Base-by-base conservation (phyloP, 164 flowering plant genomes). In the grape (Vitis vinifera) region DNA sequence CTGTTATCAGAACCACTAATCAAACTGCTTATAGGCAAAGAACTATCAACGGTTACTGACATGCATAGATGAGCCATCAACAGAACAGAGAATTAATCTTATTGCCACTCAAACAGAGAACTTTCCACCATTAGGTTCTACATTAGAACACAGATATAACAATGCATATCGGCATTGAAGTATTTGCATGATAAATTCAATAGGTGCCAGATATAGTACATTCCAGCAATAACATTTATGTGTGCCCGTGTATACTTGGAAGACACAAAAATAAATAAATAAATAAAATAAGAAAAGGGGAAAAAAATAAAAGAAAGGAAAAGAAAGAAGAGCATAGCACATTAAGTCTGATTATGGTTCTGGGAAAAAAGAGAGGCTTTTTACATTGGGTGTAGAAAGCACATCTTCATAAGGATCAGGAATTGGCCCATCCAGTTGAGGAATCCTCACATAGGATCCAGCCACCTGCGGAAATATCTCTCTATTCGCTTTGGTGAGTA, bases 381-480 rank as follows among this genome's bases (percentile, higher is more conserved):
- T 82, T 71, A 89, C 89, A 81, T 84, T 85, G 50, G 92, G 89
- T 17, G 92, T 85, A 65, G 89, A 84, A 52, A 80, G 90, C 68
- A 72, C 86, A 59, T 93, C 92, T 70, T 91, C 94, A 81, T 87
- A 88, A 60, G 89, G 89, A 77, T 91, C 91, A 72, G 93, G 88
- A 44, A 80, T 79, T 16, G 89, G 93, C 68, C 97, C 98, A 87
- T 93, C 94, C 70, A 84, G 73, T 72, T 93, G 98, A 51, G 98
- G 88, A 71, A 89, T 89, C 73, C 78, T 79, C 8, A 77, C 73
- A 55, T 82, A 65, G 52, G 67, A 52, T 48, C 67, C 78, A n/a
- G 29, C 59, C 27, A 51, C 65, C 57, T 59, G 70, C 29, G 66
- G 56, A 63, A 50, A 23, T 52, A 55, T 68, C 73, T 72, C 67